Percentiles rank a stretch among this genome's conserved stretches.
Evolutionary conservation across 768 basidiomycete genomes (phyloP).

Genomic region (Tricholoma sp.): DNA sequence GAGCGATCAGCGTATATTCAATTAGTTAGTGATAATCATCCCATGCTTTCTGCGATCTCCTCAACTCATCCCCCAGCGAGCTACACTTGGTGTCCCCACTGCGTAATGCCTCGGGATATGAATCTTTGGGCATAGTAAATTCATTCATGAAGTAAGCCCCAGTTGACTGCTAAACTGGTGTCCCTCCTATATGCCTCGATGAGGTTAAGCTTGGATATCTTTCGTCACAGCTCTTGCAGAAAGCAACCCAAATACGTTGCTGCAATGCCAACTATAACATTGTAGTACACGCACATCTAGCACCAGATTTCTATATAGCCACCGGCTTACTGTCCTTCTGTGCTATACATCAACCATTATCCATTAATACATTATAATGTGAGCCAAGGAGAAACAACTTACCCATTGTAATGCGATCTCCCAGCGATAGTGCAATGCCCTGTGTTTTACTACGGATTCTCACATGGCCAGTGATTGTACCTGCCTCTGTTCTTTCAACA

Average conservation of each 20-base stretch:
- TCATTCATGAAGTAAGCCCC: too few relatives aligned
- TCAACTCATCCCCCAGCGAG: slow-evolving; percentile 23
- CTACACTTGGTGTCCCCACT: slow-evolving; percentile 35
- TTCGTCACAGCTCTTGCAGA: not conserved
- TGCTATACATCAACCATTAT: slow-evolving; percentile 19
- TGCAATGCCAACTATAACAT: not conserved
- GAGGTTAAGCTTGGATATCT: not conserved
- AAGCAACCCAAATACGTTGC: not conserved
- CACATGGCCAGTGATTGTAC: slow-evolving; percentile 86
- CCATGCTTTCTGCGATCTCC: not conserved
- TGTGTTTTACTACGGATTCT: slow-evolving; percentile 97
- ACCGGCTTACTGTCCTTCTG: slow-evolving; percentile 38
- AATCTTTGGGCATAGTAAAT: not conserved
- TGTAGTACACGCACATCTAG: slow-evolving; percentile 3
- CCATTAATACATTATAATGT: not conserved
- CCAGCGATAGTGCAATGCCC: slow-evolving; percentile 91
- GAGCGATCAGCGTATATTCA: slow-evolving; percentile 79
- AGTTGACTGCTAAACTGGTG: not conserved
- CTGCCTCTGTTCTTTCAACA: slow-evolving; percentile 80
- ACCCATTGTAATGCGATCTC: slow-evolving; percentile 81
- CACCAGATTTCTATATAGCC: slow-evolving; percentile 22
- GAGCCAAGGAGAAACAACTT: slow-evolving; percentile 10
- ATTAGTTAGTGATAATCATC: slow-evolving; percentile 49
- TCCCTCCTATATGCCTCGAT: not conserved
- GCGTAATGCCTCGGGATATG: not conserved